These are phyloP conservation scores for Blastobotrys capitulatus DNA, from an alignment of 1,139 yeast genomes.

Conservation along the genomic window DNA sequence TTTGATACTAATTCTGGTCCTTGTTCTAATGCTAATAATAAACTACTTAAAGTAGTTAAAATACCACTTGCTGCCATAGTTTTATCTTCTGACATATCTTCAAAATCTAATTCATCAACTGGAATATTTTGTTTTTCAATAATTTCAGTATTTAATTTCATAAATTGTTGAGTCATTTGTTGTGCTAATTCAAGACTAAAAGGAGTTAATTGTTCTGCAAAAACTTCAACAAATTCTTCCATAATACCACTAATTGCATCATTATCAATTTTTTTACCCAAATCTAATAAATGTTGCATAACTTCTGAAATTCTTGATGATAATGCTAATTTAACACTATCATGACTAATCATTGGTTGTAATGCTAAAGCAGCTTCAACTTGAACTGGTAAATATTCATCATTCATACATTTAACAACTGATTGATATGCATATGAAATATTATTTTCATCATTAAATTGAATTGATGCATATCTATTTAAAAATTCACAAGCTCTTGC, in stretches of 20 bases:
- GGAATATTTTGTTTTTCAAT: conserved; percentile 39
- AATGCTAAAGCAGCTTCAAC: conserved; percentile 81
- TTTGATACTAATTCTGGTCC: conserved; percentile 60
- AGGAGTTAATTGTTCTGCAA: conserved; percentile 84
- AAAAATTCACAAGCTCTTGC: conserved; percentile 82
- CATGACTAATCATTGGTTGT: conserved; percentile 67
- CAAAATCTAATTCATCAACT: conserved; percentile 30
- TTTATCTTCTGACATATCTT: conserved; percentile 57
- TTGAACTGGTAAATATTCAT: conserved; percentile 65
- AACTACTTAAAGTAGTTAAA: conserved; percentile 79
- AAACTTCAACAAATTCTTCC: conserved; percentile 92
- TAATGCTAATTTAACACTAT: conserved; percentile 62
- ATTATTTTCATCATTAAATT: conserved; percentile 46
- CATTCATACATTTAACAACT: conserved; percentile 53
- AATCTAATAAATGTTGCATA: conserved; percentile 69
- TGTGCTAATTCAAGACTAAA: conserved; percentile 84
- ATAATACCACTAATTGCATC: conserved; percentile 86
- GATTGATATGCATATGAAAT: conserved; percentile 59
- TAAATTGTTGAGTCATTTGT: conserved; percentile 72
- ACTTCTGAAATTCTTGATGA: conserved; percentile 68
- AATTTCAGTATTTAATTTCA: conserved; percentile 66
- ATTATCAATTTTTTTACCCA: conserved; percentile 79
- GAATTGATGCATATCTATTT: conserved; percentile 61
- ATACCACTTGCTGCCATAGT: conserved; percentile 85
- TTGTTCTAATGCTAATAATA: conserved; percentile 81